Percentiles rank a stretch among this genome's conserved stretches.
phyloP scores from a whole-genome alignment of 2,329 filamentous ascomycete genomes.

The Pyrenochaeta sp. region DNA sequence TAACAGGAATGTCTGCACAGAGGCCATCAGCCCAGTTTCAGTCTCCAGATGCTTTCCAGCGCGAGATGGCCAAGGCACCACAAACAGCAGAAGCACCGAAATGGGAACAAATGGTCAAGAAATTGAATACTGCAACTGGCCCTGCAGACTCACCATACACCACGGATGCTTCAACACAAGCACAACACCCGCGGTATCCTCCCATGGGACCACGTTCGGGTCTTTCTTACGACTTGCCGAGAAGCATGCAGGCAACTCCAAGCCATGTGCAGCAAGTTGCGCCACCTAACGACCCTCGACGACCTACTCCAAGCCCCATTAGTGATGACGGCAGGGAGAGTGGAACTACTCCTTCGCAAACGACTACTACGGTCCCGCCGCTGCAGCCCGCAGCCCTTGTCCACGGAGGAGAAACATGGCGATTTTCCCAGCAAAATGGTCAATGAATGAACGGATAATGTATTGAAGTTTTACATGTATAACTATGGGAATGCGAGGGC shows the following conservation, averaged over 20 bases:
- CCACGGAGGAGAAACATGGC: constrained; percentile 44
- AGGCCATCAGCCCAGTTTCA: constrained; percentile 51
- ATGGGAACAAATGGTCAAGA: constrained; percentile 46
- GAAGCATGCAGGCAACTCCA: constrained; percentile 14
- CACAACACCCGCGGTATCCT: constrained; percentile 24
- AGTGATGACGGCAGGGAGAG: constrained; percentile 39
- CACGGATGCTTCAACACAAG: constrained; percentile 13
- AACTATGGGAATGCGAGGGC: no score
- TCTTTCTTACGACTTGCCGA: constrained; percentile 21
- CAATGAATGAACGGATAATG: no score
- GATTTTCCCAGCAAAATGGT: no score
- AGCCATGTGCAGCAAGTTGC: constrained; percentile 22
- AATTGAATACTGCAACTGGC: constrained; percentile 32
- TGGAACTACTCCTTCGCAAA: constrained; percentile 9
- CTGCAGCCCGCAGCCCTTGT: constrained; percentile 14
- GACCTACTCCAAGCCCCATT: constrained; percentile 42
- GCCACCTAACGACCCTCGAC: constrained; percentile 27
- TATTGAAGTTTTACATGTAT: no score
- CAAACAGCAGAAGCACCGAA: constrained; percentile 31
- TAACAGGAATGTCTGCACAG: constrained; percentile 21
- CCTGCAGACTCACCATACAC: constrained; percentile 12
- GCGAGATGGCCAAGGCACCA: constrained; percentile 43
- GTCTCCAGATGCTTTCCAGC: constrained; percentile 54
- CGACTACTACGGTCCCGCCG: constrained; percentile 8
- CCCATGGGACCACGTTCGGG: constrained; percentile 18